These are phyloP conservation scores for Bryum argenteum DNA, from an alignment of 225 moss, liverwort and hornwort genomes.

Conservation along the genomic window DNA sequence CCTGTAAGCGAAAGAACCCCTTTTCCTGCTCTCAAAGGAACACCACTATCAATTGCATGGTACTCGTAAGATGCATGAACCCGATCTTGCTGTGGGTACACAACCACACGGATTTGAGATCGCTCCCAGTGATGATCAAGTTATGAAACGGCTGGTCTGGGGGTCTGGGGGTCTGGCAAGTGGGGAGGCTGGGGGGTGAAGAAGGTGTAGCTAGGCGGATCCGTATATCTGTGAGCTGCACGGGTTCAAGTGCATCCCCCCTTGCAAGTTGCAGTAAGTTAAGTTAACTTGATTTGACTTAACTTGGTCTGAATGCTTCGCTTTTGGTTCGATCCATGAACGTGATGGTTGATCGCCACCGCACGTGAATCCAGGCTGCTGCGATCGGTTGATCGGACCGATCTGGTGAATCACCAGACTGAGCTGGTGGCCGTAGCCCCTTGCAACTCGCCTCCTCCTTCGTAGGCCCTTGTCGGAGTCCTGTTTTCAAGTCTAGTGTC, in stretches of 20 bases:
- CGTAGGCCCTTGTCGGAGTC: constrained; percentile 19
- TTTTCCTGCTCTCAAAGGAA: too few relatives aligned
- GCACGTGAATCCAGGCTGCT: constrained; percentile 21
- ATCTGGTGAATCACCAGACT: neutral
- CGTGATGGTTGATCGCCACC: too few relatives aligned
- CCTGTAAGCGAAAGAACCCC: too few relatives aligned
- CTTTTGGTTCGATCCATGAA: too few relatives aligned
- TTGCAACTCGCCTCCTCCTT: neutral
- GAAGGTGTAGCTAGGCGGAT: neutral
- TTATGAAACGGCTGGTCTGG: constrained; percentile 1
- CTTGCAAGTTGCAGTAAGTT: constrained; percentile 12
- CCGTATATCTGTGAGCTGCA: neutral
- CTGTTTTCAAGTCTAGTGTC: constrained; percentile 12
- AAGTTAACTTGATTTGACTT: neutral
- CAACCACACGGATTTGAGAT: too few relatives aligned
- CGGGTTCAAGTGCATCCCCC: neutral
- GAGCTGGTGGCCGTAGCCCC: neutral
- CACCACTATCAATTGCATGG: too few relatives aligned
- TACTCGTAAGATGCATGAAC: too few relatives aligned
- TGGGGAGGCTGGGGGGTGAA: neutral
- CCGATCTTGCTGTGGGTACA: too few relatives aligned
- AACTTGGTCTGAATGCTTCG: neutral
- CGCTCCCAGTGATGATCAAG: neutral
- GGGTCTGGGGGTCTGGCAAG: too few relatives aligned
- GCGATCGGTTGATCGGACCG: neutral